Conservation (phyloP, 2,329 filamentous ascomycete species). For the Curvularia verruculosa region DNA sequence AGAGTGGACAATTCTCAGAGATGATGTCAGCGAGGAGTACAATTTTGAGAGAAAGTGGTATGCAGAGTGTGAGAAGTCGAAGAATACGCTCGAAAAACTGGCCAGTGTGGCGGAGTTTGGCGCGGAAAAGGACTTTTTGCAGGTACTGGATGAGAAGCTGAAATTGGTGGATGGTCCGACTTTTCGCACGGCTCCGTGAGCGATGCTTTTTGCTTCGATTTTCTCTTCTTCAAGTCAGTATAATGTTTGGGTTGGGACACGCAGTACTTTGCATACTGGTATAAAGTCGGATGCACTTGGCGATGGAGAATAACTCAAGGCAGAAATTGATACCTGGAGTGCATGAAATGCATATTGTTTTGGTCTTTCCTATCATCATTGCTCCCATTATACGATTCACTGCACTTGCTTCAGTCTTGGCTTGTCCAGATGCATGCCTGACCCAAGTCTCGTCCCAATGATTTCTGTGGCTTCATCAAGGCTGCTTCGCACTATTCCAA, state of each 20-base stretch:
- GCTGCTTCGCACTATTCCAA: not conserved
- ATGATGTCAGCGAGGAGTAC: slow-evolving; percentile 18
- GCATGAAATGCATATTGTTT: not conserved
- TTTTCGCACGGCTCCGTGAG: slow-evolving; percentile 21
- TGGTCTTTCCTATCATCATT: not conserved
- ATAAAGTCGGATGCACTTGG: not conserved
- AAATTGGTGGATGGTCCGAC: slow-evolving; percentile 33
- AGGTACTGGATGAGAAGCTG: slow-evolving; percentile 29
- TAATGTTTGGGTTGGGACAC: not conserved
- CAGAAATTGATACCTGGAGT: not conserved
- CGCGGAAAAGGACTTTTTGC: slow-evolving; percentile 30
- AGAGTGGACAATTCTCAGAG: slow-evolving; percentile 40
- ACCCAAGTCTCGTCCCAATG: not conserved
- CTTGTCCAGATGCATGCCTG: not conserved
- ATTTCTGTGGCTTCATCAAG: not conserved
- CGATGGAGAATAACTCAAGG: not conserved
- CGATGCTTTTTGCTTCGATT: not conserved
- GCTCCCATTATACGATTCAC: not conserved
- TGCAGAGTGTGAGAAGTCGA: slow-evolving; percentile 31
- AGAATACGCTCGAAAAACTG: slow-evolving; percentile 18
- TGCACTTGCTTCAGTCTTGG: not conserved
- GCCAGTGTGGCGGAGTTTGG: slow-evolving; percentile 20
- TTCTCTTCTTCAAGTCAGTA: not conserved
- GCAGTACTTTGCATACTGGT: not conserved
- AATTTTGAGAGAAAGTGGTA: slow-evolving; percentile 44